These are phyloP conservation scores for Carnegiea gigantea DNA, from an alignment of 179 eudicot genomes.

Conservation along the genomic window DNA sequence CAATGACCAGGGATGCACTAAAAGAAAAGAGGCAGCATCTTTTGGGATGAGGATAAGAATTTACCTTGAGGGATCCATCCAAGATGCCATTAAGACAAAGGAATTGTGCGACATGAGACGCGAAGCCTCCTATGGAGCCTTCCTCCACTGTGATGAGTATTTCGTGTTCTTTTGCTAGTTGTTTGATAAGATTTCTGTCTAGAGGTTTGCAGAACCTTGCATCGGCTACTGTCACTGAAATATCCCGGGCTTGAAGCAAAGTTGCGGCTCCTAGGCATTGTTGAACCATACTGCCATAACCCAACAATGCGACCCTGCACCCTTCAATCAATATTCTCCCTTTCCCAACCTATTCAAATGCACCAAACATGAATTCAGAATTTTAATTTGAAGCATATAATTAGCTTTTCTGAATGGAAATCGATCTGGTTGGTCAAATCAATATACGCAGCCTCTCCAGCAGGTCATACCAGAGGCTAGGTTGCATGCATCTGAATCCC, in stretches of 20 bases:
- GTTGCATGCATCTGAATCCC: background rate
- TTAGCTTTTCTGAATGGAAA: too few species aligned
- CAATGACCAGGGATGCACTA: background rate
- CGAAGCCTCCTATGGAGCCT: slow-evolving; percentile 77
- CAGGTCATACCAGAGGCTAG: too few species aligned
- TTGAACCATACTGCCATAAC: slow-evolving; percentile 65
- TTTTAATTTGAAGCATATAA: background rate
- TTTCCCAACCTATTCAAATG: slow-evolving; percentile 51
- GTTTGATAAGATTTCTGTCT: slow-evolving; percentile 54
- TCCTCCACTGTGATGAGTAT: slow-evolving; percentile 64
- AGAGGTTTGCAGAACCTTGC: slow-evolving; percentile 85
- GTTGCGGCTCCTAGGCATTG: slow-evolving; percentile 62
- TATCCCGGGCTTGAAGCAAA: slow-evolving; percentile 38
- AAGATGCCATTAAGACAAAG: slow-evolving; percentile 53
- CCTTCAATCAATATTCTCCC: slow-evolving; percentile 73
- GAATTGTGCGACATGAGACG: slow-evolving; percentile 69
- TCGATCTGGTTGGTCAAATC: background rate
- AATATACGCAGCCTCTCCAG: background rate
- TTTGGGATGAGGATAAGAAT: background rate
- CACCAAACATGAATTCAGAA: background rate
- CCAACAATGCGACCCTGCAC: slow-evolving; percentile 57
- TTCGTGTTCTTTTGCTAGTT: slow-evolving; percentile 66
- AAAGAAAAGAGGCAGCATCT: background rate
- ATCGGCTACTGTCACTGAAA: slow-evolving; percentile 65
- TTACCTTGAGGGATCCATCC: slow-evolving; percentile 75